Conservation (phyloP, 2,329 filamentous ascomycete species). For the Beauveria asiatica region DNA sequence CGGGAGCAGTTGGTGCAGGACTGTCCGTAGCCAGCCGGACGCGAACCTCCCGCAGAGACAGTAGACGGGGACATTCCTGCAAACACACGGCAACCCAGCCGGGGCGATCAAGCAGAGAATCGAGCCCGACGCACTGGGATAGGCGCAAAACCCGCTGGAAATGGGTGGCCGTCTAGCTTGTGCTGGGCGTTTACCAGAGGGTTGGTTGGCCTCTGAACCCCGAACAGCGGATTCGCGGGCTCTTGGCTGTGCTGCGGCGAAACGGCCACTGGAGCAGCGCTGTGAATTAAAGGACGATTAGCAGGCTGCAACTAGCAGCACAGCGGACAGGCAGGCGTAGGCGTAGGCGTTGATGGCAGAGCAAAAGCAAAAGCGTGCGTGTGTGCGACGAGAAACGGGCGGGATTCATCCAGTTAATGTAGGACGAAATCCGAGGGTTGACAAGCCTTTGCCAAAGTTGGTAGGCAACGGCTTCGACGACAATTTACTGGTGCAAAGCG, state of each 20-base stretch:
- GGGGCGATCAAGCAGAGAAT: not conserved
- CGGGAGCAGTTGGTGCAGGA: slow-evolving; percentile 39
- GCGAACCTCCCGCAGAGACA: not conserved
- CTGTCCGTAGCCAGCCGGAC: slow-evolving; percentile 32
- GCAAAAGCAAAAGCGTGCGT: not conserved
- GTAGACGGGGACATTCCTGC: slow-evolving; percentile 6
- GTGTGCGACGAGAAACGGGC: slow-evolving; percentile 8
- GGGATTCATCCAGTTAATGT: slow-evolving; percentile 12
- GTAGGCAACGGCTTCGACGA: not conserved
- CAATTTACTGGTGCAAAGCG: not conserved
- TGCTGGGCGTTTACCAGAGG: not conserved
- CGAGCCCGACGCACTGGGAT: not conserved
- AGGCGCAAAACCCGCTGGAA: slow-evolving; percentile 5
- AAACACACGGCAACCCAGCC: not conserved
- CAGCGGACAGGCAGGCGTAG: not conserved
- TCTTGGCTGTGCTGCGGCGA: not conserved
- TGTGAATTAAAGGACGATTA: not conserved
- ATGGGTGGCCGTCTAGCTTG: not conserved
- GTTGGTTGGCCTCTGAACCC: not conserved
- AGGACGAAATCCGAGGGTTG: slow-evolving; percentile 10
- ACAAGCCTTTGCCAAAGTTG: not conserved
- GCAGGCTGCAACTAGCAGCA: not conserved
- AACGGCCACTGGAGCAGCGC: not conserved
- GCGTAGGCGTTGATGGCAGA: slow-evolving; percentile 10
- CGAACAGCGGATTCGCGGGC: not conserved